Conservation (phyloP, 176 grass and related monocot genomes). For the Juncus inflexus region DNA sequence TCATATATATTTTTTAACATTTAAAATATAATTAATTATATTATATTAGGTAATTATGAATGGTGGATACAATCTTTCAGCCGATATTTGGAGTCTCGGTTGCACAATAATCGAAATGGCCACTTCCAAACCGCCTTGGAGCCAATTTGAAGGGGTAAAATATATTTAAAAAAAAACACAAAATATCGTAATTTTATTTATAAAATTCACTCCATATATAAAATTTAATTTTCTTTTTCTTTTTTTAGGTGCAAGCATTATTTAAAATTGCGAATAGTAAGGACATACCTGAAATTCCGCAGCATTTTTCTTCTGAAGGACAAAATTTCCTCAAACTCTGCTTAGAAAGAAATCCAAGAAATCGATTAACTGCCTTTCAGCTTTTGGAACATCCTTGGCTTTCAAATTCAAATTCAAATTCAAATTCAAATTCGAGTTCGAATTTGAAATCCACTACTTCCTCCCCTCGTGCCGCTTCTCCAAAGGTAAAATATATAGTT, state of each 20-base stretch:
- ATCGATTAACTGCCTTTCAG: conserved; percentile 55
- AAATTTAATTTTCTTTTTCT: conserved; percentile 16
- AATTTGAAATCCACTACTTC: conserved; percentile 22
- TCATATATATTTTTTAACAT: neutral
- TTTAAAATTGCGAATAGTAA: conserved; percentile 99
- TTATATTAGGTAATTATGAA: conserved; percentile 88
- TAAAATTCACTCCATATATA: neutral
- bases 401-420: conserved; percentile 43
- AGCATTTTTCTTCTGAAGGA: conserved; percentile 60
- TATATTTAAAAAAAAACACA: conserved; percentile 8
- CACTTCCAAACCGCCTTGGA: conserved; percentile 91
- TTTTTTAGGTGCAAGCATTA: conserved; percentile 85
- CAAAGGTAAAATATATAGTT: conserved; percentile 7
- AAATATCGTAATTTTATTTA: neutral
- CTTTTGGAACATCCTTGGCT: conserved; percentile 70
- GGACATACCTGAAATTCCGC: conserved; percentile 90
- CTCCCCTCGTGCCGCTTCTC: conserved; percentile 11
- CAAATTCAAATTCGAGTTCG: conserved; percentile 29
- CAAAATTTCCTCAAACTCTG: conserved; percentile 71
- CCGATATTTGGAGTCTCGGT: conserved; percentile 96
- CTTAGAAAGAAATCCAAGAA: conserved; percentile 68
- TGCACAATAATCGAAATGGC: conserved; percentile 99
- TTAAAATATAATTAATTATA: neutral
- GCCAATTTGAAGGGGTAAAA: conserved; percentile 82
- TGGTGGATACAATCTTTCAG: conserved; percentile 73